Evolutionary conservation across 345 rosid species (phyloP), one percentile per base, ranked within the genome.

Genomic region (Gossypium bickii): DNA sequence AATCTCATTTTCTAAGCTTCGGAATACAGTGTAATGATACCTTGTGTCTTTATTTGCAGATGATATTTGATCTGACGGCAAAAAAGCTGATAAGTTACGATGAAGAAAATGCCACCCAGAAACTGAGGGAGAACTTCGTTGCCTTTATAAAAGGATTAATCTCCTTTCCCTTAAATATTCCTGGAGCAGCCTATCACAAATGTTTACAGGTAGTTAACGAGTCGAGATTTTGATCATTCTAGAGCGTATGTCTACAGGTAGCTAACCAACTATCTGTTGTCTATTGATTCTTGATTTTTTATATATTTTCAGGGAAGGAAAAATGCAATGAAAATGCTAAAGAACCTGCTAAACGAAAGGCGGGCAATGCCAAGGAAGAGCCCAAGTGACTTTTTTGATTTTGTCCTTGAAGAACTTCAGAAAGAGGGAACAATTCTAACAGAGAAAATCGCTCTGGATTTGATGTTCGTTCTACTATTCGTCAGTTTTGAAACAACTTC

Each of bases 401-500:
- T 84, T 68, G 91, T 94, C 17, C 89, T 94, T 43, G 84, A 85
- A 83, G 97, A 94, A 78, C 92, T 92, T 77, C 79, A 86, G 66
- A 90, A 83, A 82, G 90, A 92, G 45, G 92, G 91, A 65, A 87
- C 95, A 49, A 81, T 94, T 67, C 90, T 94, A 27, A 92, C 97
- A 9, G 97, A 90, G 74, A 89, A 70, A 81, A 90, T 90, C 71
- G 94, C 94, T 27, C 4, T 27, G 34, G 34, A 27, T 3, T 27
- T 27, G 34, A 27, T 27, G 34, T 27, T 27, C 34, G 97, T 90
- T 80, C 86, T 94, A 47, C 89, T 94, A 12, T 92, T 94, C 70
- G 97, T 97, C 20, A 92, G 98, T 84, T 94, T 89, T 73, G 98
- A 94, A 86, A 94, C 98, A 77, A 94, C 98, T 71, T 90, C 98